Conservation (phyloP, 164 flowering plant genomes). For the Berberis vulgaris region DNA sequence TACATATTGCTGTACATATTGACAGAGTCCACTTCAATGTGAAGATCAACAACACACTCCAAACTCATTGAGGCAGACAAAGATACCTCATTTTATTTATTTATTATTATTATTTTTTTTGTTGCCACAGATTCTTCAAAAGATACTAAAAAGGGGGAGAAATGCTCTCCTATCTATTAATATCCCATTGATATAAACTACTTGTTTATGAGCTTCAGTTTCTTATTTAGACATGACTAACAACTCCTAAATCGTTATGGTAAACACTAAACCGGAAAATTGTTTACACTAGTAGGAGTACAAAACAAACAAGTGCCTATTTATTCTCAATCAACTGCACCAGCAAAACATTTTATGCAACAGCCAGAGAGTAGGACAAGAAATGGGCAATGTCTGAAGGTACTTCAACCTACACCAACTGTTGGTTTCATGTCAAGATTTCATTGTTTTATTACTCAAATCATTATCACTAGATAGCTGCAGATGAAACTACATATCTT, state of each 20-base stretch:
- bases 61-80: slow-evolving; percentile 26
- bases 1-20: too few species aligned
- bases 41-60: slow-evolving; percentile 55
- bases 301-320: background rate
- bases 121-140: slow-evolving; percentile 60
- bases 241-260: slow-evolving; percentile 45
- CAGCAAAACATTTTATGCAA: too few species aligned
- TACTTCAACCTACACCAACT: too few species aligned
- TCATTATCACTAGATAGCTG: too few species aligned
- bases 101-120: slow-evolving; percentile 41
- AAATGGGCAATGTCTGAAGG: too few species aligned
- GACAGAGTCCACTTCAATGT: slow-evolving; percentile 18
- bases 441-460: too few species aligned
- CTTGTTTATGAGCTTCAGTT: slow-evolving; percentile 44
- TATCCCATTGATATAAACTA: slow-evolving; percentile 25
- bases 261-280: slow-evolving; percentile 4
- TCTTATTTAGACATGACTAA: slow-evolving; percentile 54
- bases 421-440: too few species aligned
- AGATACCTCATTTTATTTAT: background rate
- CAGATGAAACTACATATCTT: too few species aligned
- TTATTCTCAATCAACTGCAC: too few species aligned
- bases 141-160: slow-evolving; percentile 81
- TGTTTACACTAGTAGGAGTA: background rate
- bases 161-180: too few species aligned
- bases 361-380: too few species aligned